phyloP scores from a whole-genome alignment of 768 basidiomycete genomes.

The Pleurotus sapidus region DNA sequence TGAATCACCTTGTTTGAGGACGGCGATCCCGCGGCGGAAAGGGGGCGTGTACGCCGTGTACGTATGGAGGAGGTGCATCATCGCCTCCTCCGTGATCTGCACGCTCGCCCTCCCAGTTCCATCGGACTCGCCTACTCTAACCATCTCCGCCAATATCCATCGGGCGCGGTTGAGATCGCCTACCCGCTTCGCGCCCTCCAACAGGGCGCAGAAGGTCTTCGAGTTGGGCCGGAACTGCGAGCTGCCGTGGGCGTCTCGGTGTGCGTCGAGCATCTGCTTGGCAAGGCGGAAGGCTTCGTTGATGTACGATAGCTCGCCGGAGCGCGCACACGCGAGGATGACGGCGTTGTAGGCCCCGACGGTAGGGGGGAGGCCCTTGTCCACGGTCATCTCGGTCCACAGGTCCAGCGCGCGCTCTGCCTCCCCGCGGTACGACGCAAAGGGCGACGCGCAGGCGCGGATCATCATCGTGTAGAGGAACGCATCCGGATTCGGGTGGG shows the following conservation, averaged over 20 bases:
- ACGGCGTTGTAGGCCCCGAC: conserved; percentile 74
- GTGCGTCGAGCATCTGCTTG: conserved; percentile 80
- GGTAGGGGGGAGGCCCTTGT: conserved; percentile 61
- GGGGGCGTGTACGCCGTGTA: conserved; percentile 81
- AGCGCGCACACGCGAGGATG: conserved; percentile 76
- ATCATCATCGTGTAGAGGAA: conserved; percentile 85
- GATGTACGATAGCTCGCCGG: conserved; percentile 60
- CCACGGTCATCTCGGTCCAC: conserved; percentile 88
- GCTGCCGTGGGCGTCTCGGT: conserved; percentile 62
- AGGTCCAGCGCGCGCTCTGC: conserved; percentile 92
- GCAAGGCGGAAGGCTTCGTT: conserved; percentile 83
- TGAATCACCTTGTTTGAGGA: conserved; percentile 29
- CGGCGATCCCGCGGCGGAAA: conserved; percentile 51
- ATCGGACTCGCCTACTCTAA: conserved; percentile 25
- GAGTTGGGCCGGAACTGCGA: conserved; percentile 58
- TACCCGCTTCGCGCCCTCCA: conserved; percentile 85
- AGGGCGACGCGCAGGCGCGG: conserved; percentile 67
- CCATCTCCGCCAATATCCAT: conserved; percentile 90
- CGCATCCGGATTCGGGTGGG: conserved; percentile 77
- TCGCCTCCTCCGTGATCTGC: conserved; percentile 60
- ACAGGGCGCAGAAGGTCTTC: conserved; percentile 75
- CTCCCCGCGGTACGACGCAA: conserved; percentile 54
- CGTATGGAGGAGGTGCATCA: conserved; percentile 84
- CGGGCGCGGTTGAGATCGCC: conserved; percentile 82
- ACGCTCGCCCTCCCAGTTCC: conserved; percentile 19